These are phyloP conservation scores for Aspergillus biplanus DNA, from an alignment of 495 filamentous ascomycete genomes.

Conservation along the genomic window DNA sequence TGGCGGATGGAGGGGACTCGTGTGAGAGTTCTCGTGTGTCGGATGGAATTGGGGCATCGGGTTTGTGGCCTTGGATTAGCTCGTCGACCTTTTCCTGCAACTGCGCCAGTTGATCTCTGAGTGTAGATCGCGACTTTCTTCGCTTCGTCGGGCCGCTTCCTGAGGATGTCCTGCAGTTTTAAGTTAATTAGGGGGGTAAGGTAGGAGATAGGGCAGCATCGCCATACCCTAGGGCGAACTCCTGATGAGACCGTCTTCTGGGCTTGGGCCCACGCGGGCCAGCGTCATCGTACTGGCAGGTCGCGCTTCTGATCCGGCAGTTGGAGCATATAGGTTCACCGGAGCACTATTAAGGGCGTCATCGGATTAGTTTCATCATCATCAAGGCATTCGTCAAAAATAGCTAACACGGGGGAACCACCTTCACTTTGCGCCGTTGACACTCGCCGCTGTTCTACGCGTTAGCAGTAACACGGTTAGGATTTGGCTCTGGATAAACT, in stretches of 20 bases:
- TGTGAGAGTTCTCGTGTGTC: neutral
- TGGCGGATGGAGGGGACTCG: neutral
- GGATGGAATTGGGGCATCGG: neutral
- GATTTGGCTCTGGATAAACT: too few relatives aligned
- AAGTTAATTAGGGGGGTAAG: neutral
- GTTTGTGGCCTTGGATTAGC: neutral
- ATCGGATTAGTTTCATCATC: neutral
- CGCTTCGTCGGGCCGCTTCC: neutral
- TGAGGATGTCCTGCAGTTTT: neutral
- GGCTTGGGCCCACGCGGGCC: neutral
- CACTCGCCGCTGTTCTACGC: neutral
- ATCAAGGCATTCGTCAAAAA: neutral
- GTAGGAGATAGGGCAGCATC: neutral
- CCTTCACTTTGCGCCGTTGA: neutral
- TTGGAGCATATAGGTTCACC: neutral
- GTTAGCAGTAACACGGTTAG: neutral
- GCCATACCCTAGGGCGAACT: neutral
- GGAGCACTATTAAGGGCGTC: neutral
- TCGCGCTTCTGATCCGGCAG: neutral
- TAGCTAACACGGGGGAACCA: neutral
- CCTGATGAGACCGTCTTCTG: neutral
- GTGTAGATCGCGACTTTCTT: neutral
- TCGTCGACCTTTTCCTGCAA: neutral
- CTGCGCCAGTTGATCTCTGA: neutral
- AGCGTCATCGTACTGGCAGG: neutral